These are phyloP conservation scores for Cercospora brassicicola DNA, from an alignment of 2,329 filamentous ascomycete genomes.

Conservation along the genomic window DNA sequence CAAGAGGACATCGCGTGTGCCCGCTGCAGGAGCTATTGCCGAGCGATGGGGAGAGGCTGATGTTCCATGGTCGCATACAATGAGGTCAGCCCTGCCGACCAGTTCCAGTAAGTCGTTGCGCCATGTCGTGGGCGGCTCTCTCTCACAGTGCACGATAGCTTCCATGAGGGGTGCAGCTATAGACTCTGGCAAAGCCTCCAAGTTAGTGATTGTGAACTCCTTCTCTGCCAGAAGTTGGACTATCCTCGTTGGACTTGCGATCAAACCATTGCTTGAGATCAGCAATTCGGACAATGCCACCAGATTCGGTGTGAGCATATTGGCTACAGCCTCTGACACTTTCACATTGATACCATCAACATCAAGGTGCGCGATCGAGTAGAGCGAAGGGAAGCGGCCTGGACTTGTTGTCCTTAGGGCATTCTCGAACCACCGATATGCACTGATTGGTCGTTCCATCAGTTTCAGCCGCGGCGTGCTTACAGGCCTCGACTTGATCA, in stretches of 20 bases:
- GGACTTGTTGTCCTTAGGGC: conserved; percentile 21
- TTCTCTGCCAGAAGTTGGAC: conserved; percentile 67
- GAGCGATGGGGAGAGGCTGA: background rate
- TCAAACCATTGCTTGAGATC: conserved; percentile 28
- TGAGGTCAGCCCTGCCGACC: conserved; percentile 79
- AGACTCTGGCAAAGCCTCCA: conserved; percentile 83
- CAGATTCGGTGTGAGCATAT: conserved; percentile 29
- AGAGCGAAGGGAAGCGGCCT: conserved; percentile 31
- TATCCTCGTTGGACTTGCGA: conserved; percentile 20
- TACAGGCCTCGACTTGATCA: conserved; percentile 29
- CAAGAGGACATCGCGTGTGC: conserved; percentile 34
- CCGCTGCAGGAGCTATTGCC: background rate
- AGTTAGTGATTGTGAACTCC: conserved; percentile 64
- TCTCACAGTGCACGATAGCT: conserved; percentile 78
- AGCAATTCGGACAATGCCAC: conserved; percentile 31
- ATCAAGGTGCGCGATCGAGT: conserved; percentile 28
- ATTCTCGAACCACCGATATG: conserved; percentile 38
- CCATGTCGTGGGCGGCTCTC: conserved; percentile 78
- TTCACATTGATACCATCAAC: conserved; percentile 2
- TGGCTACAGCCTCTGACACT: conserved; percentile 15
- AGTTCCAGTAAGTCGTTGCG: conserved; percentile 67
- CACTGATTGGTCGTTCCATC: conserved; percentile 33
- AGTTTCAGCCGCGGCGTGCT: conserved; percentile 16
- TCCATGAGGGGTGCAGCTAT: conserved; percentile 80
- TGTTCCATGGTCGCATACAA: conserved; percentile 31